These are phyloP conservation scores for Cylindricascospora bacillispora DNA, from an alignment of 1,139 yeast genomes.

Conservation along the genomic window DNA sequence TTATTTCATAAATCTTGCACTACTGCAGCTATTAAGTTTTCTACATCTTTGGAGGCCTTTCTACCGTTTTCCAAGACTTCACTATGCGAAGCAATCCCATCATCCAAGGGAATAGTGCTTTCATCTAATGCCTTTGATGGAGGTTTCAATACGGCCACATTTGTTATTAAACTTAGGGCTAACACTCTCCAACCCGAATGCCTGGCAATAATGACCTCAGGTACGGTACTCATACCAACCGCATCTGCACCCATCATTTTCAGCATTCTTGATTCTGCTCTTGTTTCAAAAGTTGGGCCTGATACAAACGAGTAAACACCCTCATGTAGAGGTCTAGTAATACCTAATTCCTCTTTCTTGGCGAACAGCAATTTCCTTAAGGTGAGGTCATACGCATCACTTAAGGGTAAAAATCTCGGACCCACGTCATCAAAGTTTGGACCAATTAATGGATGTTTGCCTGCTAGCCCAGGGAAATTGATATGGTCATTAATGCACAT, in stretches of 20 bases:
- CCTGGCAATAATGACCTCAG: slow-evolving; percentile 87
- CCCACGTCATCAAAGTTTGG: slow-evolving; percentile 73
- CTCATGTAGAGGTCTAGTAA: slow-evolving; percentile 59
- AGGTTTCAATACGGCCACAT: slow-evolving; percentile 60
- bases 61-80: slow-evolving; percentile 81
- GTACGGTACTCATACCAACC: slow-evolving; percentile 97
- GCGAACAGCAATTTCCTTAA: slow-evolving; percentile 48
- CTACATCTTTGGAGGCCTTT: slow-evolving; percentile 70
- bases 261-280: slow-evolving; percentile 82
- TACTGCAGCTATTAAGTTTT: slow-evolving; percentile 51
- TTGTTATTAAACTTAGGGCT: slow-evolving; percentile 79
- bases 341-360: slow-evolving; percentile 38
- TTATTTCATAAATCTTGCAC: slow-evolving; percentile 30
- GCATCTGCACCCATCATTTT: slow-evolving; percentile 75
- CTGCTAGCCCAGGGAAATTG: slow-evolving; percentile 82
- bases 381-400: slow-evolving; percentile 77
- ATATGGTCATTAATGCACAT: slow-evolving; percentile 86
- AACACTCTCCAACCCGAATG: slow-evolving; percentile 73
- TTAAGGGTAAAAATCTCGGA: slow-evolving; percentile 75
- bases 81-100: slow-evolving; percentile 78
- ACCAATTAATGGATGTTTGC: slow-evolving; percentile 79
- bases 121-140: slow-evolving; percentile 63
- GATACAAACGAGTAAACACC: slow-evolving; percentile 79
- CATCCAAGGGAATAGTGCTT: slow-evolving; percentile 40
- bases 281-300: slow-evolving; percentile 89